These are phyloP conservation scores for Hibiscus tridactylites DNA, from an alignment of 345 rosid genomes.

Conservation along the genomic window DNA sequence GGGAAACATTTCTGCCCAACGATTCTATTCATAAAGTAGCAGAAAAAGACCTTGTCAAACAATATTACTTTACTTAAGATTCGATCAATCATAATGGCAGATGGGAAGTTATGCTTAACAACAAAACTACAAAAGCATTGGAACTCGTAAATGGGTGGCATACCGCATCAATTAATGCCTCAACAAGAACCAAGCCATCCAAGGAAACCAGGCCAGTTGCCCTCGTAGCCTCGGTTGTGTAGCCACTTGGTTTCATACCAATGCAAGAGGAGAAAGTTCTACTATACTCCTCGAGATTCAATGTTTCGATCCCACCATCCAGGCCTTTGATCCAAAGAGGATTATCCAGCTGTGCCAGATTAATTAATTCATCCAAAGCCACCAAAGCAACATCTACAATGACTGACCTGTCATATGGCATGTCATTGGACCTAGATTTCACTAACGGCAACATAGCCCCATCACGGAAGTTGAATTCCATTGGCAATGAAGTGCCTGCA, in stretches of 20 bases:
- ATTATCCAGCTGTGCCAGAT: conserved; percentile 37
- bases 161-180: conserved; percentile 68
- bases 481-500: conserved; percentile 17
- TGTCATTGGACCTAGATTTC: conserved; percentile 16
- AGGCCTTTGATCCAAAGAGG: conserved; percentile 44
- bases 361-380: conserved; percentile 53
- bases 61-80: background rate
- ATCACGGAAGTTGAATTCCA: conserved; percentile 20
- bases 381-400: conserved; percentile 38
- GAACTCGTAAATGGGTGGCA: conserved; percentile 5
- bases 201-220: conserved; percentile 45
- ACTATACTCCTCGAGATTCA: conserved; percentile 49
- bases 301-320: conserved; percentile 34
- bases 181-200: conserved; percentile 49
- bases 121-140: conserved; percentile 1
- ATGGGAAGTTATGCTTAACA: background rate
- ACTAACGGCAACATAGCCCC: conserved; percentile 16
- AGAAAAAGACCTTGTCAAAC: background rate
- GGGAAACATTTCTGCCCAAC: conserved; percentile 51
- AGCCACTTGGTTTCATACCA: conserved; percentile 27
- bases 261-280: conserved; percentile 31
- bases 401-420: conserved; percentile 25
- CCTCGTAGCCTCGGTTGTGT: conserved; percentile 43
- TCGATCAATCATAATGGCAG: background rate
- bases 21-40: conserved; percentile 31